Conservation (phyloP, 2,329 filamentous ascomycete genomes). For the Hymenoscyphus fraxineus region DNA sequence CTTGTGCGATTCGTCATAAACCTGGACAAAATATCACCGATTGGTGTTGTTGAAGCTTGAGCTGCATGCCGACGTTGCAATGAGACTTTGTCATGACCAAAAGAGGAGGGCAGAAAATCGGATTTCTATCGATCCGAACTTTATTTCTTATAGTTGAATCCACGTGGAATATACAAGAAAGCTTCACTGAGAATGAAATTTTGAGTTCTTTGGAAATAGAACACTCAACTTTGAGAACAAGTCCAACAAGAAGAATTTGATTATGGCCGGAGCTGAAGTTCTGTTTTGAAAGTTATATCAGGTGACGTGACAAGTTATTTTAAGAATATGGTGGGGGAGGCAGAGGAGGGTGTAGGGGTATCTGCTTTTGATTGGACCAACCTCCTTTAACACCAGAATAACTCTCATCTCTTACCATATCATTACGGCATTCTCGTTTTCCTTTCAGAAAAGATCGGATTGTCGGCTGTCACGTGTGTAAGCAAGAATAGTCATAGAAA, state of each 20-base stretch:
- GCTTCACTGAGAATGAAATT: background rate
- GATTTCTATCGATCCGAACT: background rate
- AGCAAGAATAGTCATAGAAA: background rate
- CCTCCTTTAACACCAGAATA: background rate
- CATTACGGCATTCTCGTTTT: background rate
- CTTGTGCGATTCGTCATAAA: background rate
- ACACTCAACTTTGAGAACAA: background rate
- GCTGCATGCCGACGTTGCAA: background rate
- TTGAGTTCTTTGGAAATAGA: background rate
- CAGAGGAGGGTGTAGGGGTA: background rate
- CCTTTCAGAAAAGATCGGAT: background rate
- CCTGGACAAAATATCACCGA: background rate
- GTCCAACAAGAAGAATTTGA: background rate
- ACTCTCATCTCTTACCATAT: background rate
- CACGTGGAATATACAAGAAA: background rate
- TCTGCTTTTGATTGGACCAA: background rate
- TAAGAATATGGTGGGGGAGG: background rate
- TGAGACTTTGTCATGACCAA: background rate
- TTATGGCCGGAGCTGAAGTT: background rate
- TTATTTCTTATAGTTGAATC: background rate
- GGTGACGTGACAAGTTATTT: background rate
- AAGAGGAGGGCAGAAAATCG: background rate
- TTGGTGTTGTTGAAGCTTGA: background rate
- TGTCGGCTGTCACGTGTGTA: background rate
- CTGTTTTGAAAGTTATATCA: background rate